phyloP scores from a whole-genome alignment of 2,329 filamentous ascomycete genomes.

The Penicillium sp. region DNA sequence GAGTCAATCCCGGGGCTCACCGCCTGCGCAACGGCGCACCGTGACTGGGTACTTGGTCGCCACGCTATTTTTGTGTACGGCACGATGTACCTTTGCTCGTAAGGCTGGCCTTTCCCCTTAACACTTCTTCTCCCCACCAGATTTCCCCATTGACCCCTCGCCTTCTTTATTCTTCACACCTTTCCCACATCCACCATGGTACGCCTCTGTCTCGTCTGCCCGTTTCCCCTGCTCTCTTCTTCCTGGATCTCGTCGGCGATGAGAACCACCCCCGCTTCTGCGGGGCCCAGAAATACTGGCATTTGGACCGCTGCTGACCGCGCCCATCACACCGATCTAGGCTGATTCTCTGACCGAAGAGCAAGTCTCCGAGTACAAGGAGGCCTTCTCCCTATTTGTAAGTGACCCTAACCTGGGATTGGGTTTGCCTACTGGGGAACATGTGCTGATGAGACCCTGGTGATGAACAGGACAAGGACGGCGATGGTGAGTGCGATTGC shows the following conservation, averaged over 20 bases:
- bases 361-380: constrained; percentile 99
- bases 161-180: no score
- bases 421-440: constrained; percentile 1
- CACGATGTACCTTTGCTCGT: constrained; percentile 13
- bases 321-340: constrained; percentile 50
- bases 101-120: constrained; percentile 24
- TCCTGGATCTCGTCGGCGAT: constrained; percentile 6
- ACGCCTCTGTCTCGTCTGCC: constrained; percentile 9
- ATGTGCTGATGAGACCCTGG: constrained; percentile 20
- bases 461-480: constrained; percentile 72
- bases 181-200: constrained; percentile 30
- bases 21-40: constrained; percentile 6
- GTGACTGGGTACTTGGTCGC: constrained; percentile 19
- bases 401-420: constrained; percentile 47
- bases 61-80: constrained; percentile 18
- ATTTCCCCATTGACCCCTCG: no score
- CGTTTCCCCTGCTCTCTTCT: background rate
- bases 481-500: constrained; percentile 68
- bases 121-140: constrained; percentile 25
- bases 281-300: constrained; percentile 29
- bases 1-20: constrained; percentile 5
- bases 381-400: constrained; percentile 99
- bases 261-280: constrained; percentile 32
- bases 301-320: constrained; percentile 27
- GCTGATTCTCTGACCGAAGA: constrained; percentile 98